Conservation (phyloP, 495 filamentous ascomycete species). For the Aspergillus saccharolyticus region DNA sequence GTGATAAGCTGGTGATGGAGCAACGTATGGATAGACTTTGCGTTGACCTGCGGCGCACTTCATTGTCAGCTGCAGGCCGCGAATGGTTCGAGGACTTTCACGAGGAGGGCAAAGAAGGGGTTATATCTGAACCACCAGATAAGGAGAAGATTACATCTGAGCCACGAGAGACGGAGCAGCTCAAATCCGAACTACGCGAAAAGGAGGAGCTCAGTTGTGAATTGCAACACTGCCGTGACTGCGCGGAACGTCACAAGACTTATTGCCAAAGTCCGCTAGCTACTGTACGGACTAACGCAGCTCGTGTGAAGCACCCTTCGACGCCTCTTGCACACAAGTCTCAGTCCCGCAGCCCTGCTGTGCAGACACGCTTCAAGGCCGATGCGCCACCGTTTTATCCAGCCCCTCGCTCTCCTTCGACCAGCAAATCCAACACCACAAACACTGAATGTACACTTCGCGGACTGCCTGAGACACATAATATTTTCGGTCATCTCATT, state of each 20-base stretch:
- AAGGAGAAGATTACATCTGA: too few species aligned
- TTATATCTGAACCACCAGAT: too few species aligned
- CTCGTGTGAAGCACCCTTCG: neutral
- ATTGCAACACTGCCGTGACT: too few species aligned
- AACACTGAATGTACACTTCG: neutral
- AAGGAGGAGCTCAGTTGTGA: too few species aligned
- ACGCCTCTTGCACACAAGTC: neutral
- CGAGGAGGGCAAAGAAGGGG: neutral
- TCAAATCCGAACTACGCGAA: too few species aligned
- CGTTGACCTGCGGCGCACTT: constrained; percentile 11
- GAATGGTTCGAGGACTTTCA: neutral
- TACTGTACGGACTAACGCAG: neutral
- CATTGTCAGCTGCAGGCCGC: constrained; percentile 7
- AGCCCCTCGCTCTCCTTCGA: neutral
- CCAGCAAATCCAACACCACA: constrained; percentile 1
- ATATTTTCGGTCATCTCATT: too few species aligned
- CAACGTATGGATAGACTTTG: constrained; percentile 15
- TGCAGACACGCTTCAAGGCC: constrained; percentile 11
- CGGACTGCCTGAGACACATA: neutral
- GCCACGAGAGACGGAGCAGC: too few species aligned
- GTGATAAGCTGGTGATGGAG: neutral
- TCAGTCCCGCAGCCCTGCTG: neutral
- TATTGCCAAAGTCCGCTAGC: too few species aligned
- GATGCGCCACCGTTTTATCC: constrained; percentile 12
- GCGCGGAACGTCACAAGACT: too few species aligned